These are phyloP conservation scores for Metschnikowia kofuensis DNA, from an alignment of 805 yeast species.

Conservation along the genomic window DNA sequence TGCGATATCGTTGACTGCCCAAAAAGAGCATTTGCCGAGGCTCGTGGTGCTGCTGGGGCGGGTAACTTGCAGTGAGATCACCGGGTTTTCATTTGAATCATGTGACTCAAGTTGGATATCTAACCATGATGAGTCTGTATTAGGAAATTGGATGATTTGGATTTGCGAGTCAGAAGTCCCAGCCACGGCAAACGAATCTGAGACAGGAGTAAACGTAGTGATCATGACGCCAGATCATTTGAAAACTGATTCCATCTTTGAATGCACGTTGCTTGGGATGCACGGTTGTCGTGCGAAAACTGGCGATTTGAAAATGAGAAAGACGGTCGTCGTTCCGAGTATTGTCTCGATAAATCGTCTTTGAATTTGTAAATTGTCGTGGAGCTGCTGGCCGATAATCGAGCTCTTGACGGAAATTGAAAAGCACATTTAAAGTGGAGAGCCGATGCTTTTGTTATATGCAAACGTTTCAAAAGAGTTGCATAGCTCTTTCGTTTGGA, in stretches of 20 bases:
- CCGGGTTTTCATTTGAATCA: neutral
- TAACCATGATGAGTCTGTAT: neutral
- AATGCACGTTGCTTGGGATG: neutral
- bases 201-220: constrained; percentile 13
- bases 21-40: constrained; percentile 19
- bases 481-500: too few relatives aligned
- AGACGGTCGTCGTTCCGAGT: too few relatives aligned
- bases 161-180: constrained; percentile 15
- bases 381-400: too few relatives aligned
- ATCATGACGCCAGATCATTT: constrained; percentile 6
- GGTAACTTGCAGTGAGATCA: neutral
- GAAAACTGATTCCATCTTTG: neutral
- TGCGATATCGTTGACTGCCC: constrained; percentile 13
- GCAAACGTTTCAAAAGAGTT: too few relatives aligned
- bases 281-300: neutral
- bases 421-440: too few relatives aligned
- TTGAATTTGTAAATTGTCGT: too few relatives aligned
- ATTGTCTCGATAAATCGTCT: too few relatives aligned
- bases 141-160: constrained; percentile 6
- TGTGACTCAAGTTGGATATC: neutral
- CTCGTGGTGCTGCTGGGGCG: constrained; percentile 4
- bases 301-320: neutral
- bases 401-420: too few relatives aligned
- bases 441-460: too few relatives aligned
- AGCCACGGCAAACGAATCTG: constrained; percentile 12